Evolutionary conservation across 106 monocot species (phyloP).

Genomic region (Vanilla planifolia): DNA sequence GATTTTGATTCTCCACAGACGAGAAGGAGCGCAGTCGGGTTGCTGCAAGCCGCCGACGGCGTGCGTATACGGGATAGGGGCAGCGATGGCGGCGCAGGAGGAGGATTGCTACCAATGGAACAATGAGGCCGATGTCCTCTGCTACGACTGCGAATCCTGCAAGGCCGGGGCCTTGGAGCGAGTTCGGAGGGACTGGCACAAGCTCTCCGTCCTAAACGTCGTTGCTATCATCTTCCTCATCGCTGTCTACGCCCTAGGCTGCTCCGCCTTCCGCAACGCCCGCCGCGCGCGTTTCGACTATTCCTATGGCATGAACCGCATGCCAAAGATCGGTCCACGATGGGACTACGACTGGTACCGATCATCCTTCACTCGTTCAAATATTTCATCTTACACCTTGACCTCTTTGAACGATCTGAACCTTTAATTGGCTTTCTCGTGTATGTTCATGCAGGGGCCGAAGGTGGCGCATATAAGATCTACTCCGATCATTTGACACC

Average conservation of each 20-base stretch:
- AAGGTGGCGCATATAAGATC: no score
- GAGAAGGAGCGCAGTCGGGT: constrained; percentile 74
- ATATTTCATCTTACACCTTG: no score
- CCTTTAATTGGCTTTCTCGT: no score
- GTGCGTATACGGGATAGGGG: constrained; percentile 51
- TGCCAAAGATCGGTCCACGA: constrained; percentile 72
- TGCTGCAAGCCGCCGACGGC: constrained; percentile 96
- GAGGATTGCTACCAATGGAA: constrained; percentile 93
- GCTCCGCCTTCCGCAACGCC: constrained; percentile 86
- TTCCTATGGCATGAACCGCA: constrained; percentile 54
- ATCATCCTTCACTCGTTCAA: no score
- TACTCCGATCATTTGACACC: no score
- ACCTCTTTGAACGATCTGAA: no score
- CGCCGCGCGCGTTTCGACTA: constrained; percentile 31
- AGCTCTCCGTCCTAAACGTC: constrained; percentile 74
- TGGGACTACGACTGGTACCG: constrained; percentile 92
- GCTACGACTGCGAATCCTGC: constrained; percentile 89
- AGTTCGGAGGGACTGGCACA: constrained; percentile 73
- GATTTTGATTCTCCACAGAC: no score
- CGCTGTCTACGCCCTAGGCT: constrained; percentile 75
- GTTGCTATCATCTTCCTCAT: constrained; percentile 64
- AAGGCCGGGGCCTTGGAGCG: constrained; percentile 88
- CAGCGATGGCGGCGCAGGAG: constrained; percentile 38
- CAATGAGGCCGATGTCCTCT: constrained; percentile 64
- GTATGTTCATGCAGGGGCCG: no score